These are phyloP conservation scores for Colletotrichum liriopes DNA, from an alignment of 2,329 filamentous ascomycete genomes.

Conservation along the genomic window DNA sequence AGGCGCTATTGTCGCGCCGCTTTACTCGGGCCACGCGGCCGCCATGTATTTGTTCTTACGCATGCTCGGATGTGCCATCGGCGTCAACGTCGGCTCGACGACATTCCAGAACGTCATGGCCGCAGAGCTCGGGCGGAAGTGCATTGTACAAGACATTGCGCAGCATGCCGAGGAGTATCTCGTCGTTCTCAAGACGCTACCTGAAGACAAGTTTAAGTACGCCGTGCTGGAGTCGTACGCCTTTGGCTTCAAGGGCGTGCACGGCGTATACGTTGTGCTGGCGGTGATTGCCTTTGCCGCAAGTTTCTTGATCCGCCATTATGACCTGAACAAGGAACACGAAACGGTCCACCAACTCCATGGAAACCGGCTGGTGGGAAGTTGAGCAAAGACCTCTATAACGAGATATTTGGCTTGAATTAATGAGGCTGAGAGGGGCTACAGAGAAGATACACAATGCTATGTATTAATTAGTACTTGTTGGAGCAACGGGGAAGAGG, in stretches of 20 bases:
- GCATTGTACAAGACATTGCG: constrained; percentile 30
- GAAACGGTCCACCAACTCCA: constrained; percentile 32
- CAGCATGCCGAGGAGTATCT: too few species aligned
- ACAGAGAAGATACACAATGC: too few species aligned
- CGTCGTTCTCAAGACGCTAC: too few species aligned
- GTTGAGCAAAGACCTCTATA: too few species aligned
- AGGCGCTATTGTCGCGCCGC: too few species aligned
- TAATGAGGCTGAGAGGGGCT: too few species aligned
- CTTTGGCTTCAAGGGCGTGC: constrained; percentile 36
- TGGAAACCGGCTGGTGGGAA: constrained; percentile 5
- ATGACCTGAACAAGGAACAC: constrained; percentile 29
- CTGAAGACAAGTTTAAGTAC: too few species aligned
- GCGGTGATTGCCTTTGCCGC: constrained; percentile 27
- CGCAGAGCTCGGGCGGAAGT: constrained; percentile 31
- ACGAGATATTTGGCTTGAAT: too few species aligned
- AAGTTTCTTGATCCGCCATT: constrained; percentile 35
- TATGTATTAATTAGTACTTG: too few species aligned
- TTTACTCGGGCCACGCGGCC: too few species aligned
- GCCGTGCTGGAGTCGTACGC: too few species aligned
- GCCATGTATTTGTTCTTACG: constrained; percentile 43
- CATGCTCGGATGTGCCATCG: constrained; percentile 40
- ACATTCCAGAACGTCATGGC: constrained; percentile 45
- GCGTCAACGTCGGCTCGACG: constrained; percentile 42
- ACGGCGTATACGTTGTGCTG: constrained; percentile 25
- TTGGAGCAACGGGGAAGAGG: too few species aligned